Evolutionary conservation across 139 green algal genomes (phyloP).

Genomic region (Picochlorum costavermella): DNA sequence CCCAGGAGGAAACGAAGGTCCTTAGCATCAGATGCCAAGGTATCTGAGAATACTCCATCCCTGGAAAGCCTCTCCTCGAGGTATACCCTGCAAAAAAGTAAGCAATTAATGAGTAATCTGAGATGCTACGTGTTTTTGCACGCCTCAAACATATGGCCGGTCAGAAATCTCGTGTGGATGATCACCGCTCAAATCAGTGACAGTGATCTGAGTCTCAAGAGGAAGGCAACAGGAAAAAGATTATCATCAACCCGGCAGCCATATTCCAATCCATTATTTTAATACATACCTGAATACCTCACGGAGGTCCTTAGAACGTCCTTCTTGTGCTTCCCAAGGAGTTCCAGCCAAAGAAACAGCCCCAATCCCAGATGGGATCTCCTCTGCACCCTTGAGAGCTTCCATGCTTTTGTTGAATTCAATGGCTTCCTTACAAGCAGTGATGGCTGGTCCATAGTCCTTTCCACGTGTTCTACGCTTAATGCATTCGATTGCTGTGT

Average conservation of each 20-base stretch:
- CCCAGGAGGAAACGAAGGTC: constrained; percentile 61
- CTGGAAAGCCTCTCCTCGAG: constrained; percentile 50
- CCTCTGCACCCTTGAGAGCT: constrained; percentile 17
- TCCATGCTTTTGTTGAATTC: constrained; percentile 46
- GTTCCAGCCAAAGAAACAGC: constrained; percentile 29
- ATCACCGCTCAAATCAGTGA: constrained; percentile 2
- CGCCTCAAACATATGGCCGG: background rate
- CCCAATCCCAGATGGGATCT: constrained; percentile 41
- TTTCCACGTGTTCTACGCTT: constrained; percentile 41
- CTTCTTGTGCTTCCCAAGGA: constrained; percentile 22
- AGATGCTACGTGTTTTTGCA: background rate
- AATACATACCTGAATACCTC: constrained; percentile 38
- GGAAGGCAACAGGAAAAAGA: constrained; percentile 18
- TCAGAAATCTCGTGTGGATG: constrained; percentile 33
- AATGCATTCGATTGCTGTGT: constrained; percentile 53
- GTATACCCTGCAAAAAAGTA: constrained; percentile 34
- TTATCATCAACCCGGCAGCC: constrained; percentile 8
- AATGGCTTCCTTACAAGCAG: constrained; percentile 29
- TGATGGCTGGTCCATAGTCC: constrained; percentile 28
- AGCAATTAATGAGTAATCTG: too few relatives aligned
- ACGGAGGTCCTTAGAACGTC: constrained; percentile 25
- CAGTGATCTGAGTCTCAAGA: constrained; percentile 7
- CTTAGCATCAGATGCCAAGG: constrained; percentile 48
- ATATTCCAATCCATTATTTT: background rate
- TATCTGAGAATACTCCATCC: constrained; percentile 33